Evolutionary conservation across 768 basidiomycete genomes (phyloP).

Genomic region (Mycena kentingensis): DNA sequence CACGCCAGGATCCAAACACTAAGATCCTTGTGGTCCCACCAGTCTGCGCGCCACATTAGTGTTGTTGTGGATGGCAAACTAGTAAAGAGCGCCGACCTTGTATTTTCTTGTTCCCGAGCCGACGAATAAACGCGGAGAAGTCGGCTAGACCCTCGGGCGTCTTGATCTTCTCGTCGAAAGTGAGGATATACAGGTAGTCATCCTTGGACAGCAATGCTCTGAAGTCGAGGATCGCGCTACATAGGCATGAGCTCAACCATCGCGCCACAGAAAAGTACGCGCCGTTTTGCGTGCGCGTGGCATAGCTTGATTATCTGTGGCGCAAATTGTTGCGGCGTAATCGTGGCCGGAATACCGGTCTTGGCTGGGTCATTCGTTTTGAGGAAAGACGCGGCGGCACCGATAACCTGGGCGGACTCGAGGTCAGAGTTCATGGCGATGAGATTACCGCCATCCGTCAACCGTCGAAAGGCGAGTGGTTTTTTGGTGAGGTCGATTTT

Average conservation of each 20-base stretch:
- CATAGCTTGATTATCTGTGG: conserved; percentile 5
- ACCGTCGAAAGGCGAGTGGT: not conserved
- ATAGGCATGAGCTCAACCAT: not conserved
- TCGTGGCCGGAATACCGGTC: conserved; percentile 4
- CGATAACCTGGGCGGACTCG: conserved; percentile 8
- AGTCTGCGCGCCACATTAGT: not conserved
- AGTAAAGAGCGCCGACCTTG: not conserved
- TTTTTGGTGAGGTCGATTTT: conserved; percentile 3
- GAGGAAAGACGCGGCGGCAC: conserved; percentile 5
- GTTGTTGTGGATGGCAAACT: too few relatives aligned
- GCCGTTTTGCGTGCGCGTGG: not conserved
- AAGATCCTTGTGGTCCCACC: conserved; percentile 6
- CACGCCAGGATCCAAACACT: conserved; percentile 1
- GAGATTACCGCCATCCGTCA: conserved; percentile 8
- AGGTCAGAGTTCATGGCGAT: conserved; percentile 10
- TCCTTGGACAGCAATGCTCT: not conserved
- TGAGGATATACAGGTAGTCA: not conserved
- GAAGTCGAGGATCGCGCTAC: not conserved
- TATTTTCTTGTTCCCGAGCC: not conserved
- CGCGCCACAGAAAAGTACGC: not conserved
- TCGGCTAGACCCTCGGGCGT: not conserved
- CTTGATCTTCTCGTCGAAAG: conserved; percentile 4
- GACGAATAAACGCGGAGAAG: not conserved
- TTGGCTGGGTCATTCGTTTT: not conserved
- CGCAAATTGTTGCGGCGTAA: not conserved